Conservation (phyloP, 2,329 filamentous ascomycete species). For the Venturia pyrina region DNA sequence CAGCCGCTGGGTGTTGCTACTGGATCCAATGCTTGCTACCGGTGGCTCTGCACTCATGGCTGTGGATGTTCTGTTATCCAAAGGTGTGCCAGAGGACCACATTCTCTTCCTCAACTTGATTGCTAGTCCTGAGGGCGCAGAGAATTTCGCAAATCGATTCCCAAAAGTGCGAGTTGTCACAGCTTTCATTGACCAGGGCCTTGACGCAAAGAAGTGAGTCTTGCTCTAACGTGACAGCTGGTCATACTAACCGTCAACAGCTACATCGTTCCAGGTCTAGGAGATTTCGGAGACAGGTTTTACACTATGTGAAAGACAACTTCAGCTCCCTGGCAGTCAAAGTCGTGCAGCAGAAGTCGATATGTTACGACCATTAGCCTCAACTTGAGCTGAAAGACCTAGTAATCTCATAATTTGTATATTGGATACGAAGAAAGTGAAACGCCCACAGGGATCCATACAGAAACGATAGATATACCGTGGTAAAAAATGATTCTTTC, state of each 20-base stretch:
- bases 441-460: too few relatives aligned
- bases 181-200: conserved; percentile 89
- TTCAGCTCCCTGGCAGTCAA: not conserved
- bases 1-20: conserved; percentile 80
- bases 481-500: too few relatives aligned
- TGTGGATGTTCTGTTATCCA: conserved; percentile 80
- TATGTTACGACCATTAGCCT: not conserved
- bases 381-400: too few relatives aligned
- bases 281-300: conserved; percentile 92
- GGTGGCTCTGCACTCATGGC: conserved; percentile 95
- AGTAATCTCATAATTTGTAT: too few relatives aligned
- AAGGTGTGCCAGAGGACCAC: conserved; percentile 86
- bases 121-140: conserved; percentile 87
- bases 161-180: conserved; percentile 87
- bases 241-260: conserved; percentile 38
- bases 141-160: conserved; percentile 80
- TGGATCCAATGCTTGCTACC: conserved; percentile 99
- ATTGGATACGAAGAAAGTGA: too few relatives aligned
- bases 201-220: conserved; percentile 92
- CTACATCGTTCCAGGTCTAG: conserved; percentile 88
- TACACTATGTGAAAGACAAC: conserved; percentile 62
- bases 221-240: conserved; percentile 4
- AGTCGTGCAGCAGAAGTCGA: not conserved
- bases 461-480: too few relatives aligned
- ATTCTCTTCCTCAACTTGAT: conserved; percentile 97